phyloP scores from a whole-genome alignment of 2,329 filamentous ascomycete genomes.

The Pseudomassariella vexata region DNA sequence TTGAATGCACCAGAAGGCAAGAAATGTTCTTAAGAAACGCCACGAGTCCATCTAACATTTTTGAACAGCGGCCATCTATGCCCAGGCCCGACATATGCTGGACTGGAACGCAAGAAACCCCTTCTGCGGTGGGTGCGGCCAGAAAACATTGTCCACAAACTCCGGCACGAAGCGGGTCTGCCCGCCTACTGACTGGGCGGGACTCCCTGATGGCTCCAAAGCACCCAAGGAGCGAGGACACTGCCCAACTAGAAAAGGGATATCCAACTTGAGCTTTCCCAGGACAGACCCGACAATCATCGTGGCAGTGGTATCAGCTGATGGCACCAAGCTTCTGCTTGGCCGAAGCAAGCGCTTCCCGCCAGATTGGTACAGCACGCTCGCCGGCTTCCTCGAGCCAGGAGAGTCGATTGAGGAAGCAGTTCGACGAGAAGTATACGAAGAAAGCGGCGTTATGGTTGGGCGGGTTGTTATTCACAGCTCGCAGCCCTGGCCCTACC shows the following conservation, averaged over 20 bases:
- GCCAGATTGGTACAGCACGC: constrained; percentile 77
- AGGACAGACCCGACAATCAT: constrained; percentile 94
- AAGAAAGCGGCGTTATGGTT: constrained; percentile 72
- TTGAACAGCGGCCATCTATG: constrained; percentile 76
- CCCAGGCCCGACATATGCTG: constrained; percentile 77
- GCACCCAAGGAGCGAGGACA: constrained; percentile 51
- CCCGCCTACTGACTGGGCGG: constrained; percentile 61
- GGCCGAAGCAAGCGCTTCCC: constrained; percentile 84
- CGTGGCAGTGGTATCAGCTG: constrained; percentile 80
- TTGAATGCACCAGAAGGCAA: constrained; percentile 42
- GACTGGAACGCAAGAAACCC: constrained; percentile 95
- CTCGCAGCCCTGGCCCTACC: constrained; percentile 84
- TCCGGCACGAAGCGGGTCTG: constrained; percentile 77
- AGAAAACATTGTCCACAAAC: constrained; percentile 72
- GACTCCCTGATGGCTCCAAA: constrained; percentile 28
- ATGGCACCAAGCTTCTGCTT: constrained; percentile 72
- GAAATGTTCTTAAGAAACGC: constrained; percentile 5
- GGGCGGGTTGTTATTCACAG: constrained; percentile 77
- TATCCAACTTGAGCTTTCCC: constrained; percentile 90
- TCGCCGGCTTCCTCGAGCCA: constrained; percentile 82
- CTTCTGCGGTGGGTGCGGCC: constrained; percentile 86
- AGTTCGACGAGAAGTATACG: constrained; percentile 78
- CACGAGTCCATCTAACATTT: constrained; percentile 1
- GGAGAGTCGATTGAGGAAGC: constrained; percentile 82
- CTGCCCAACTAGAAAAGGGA: constrained; percentile 75